Percentiles rank a stretch among this genome's conserved stretches.
These are phyloP conservation scores for Termitomyces bulborhizus DNA, from an alignment of 768 basidiomycete species.

Conservation along the genomic window DNA sequence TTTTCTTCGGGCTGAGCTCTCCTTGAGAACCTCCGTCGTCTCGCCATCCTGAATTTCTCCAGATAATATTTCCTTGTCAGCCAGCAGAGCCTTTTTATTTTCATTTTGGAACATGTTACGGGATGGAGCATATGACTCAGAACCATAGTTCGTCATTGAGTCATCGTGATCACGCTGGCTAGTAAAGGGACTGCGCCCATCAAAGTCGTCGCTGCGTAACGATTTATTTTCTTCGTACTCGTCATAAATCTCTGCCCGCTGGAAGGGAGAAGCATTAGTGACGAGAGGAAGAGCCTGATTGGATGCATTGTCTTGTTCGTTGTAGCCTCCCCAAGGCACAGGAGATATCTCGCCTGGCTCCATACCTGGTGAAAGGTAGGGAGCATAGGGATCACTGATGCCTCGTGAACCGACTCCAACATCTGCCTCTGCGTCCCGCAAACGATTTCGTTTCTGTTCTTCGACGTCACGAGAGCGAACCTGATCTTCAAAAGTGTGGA, in stretches of 20 bases:
- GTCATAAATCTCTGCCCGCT: slow-evolving; percentile 68
- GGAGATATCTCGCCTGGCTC: slow-evolving; percentile 30
- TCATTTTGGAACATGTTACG: slow-evolving; percentile 92
- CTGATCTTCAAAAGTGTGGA: slow-evolving; percentile 85
- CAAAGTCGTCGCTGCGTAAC: slow-evolving; percentile 70
- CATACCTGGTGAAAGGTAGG: slow-evolving; percentile 53
- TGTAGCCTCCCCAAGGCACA: slow-evolving; percentile 32
- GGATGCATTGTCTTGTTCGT: slow-evolving; percentile 54
- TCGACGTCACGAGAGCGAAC: slow-evolving; percentile 80
- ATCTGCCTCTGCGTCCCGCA: slow-evolving; percentile 71
- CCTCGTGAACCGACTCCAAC: slow-evolving; percentile 57
- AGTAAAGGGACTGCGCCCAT: slow-evolving; percentile 72
- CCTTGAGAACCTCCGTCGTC: slow-evolving; percentile 82
- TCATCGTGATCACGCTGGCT: slow-evolving; percentile 77
- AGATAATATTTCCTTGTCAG: slow-evolving; percentile 79
- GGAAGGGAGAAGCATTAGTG: slow-evolving; percentile 74
- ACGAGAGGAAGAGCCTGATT: slow-evolving; percentile 81
- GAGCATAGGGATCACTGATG: slow-evolving; percentile 67
- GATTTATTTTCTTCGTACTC: slow-evolving; percentile 75
- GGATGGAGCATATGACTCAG: slow-evolving; percentile 91
- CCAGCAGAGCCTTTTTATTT: slow-evolving; percentile 56
- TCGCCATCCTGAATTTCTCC: slow-evolving; percentile 86
- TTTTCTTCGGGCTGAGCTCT: slow-evolving; percentile 69
- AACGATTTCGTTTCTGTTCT: slow-evolving; percentile 75
- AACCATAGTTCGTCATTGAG: slow-evolving; percentile 74